These are phyloP conservation scores for Zymoseptoria passerinii DNA, from an alignment of 2,329 filamentous ascomycete genomes.

Conservation along the genomic window DNA sequence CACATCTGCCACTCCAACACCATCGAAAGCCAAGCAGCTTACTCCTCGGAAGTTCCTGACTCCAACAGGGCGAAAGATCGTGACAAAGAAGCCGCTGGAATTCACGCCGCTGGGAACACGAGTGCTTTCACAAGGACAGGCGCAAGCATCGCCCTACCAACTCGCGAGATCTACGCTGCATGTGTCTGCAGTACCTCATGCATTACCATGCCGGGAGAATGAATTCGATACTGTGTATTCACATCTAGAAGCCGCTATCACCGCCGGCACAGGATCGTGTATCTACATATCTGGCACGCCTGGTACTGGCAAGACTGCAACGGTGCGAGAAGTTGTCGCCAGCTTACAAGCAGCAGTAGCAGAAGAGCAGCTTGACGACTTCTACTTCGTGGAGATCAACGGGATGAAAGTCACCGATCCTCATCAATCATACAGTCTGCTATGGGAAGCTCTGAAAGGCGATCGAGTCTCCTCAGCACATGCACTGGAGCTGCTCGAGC, in stretches of 20 bases:
- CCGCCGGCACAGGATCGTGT: constrained; percentile 85
- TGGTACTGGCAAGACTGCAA: constrained; percentile 94
- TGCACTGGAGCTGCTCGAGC: constrained; percentile 80
- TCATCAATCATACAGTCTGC: constrained; percentile 85
- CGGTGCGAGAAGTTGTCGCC: constrained; percentile 86
- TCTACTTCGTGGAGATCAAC: constrained; percentile 99
- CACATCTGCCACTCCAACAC: constrained; percentile 36
- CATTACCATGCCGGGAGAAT: constrained; percentile 80
- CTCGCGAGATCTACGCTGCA: constrained; percentile 82
- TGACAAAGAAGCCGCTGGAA: constrained; percentile 80
- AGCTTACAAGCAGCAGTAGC: constrained; percentile 80
- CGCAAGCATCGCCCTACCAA: constrained; percentile 80
- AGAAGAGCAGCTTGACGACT: constrained; percentile 90
- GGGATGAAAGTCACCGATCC: constrained; percentile 99
- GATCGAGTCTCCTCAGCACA: constrained; percentile 88
- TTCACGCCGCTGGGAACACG: constrained; percentile 93
- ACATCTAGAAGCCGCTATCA: constrained; percentile 88
- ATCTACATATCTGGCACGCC: constrained; percentile 99
- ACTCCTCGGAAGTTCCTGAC: constrained; percentile 50
- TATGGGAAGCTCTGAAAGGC: constrained; percentile 93
- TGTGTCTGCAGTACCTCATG: constrained; percentile 83
- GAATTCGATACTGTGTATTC: constrained; percentile 91
- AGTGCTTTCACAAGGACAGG: constrained; percentile 64
- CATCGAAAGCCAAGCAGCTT: constrained; percentile 37
- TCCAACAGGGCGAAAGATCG: constrained; percentile 58